Base-by-base conservation (phyloP, 345 rosid genomes). In the Odontarrhena argentea region DNA sequence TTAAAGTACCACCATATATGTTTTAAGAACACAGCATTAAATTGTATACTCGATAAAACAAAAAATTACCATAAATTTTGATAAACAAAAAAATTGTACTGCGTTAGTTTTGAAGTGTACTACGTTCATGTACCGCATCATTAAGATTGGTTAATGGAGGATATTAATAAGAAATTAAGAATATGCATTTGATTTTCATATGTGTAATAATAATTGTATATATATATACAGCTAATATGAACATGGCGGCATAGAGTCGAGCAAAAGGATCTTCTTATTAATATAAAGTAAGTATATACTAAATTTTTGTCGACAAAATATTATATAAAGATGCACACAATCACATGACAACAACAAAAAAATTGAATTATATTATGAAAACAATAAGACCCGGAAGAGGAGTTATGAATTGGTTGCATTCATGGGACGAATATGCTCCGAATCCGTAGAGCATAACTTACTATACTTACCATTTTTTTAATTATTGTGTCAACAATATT, bases 371-470 rank as follows among this genome's bases (percentile, higher is more conserved):
- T 41, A 37, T 37, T 52, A 47, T 36, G 52, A 65, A 14, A 43
- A 52, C 56, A 60, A 30, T 26, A 67, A 38, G 77, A 73, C 72
- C 57, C 28, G 62, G 25, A 45, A 54, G 55, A 53, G 30, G 57
- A 67, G 55, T 52, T 9, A 73, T 52, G 68, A 74, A 37, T 73
- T 73, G 67, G 76, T 65, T 65, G 60, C 63, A 53, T 66, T 66
- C 73, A 73, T 60, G 38, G 46, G 67, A 67, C 62, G 77, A 67
- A 74, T 74, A 74, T 67, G 63, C 73, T 65, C 35, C 36, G 63
- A 48, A 67, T 61, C 51, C 63, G 44, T 38, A 46, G 38, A 18
- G 68, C 43, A 74, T 74, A 74, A 42, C 34, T 8, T 58, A 34
- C 55, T 50, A 43, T 65, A 42, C 42, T 2, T 49, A 51, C 59